These are phyloP conservation scores for Filobasidium wieringae DNA, from an alignment of 768 basidiomycete species.

Conservation along the genomic window DNA sequence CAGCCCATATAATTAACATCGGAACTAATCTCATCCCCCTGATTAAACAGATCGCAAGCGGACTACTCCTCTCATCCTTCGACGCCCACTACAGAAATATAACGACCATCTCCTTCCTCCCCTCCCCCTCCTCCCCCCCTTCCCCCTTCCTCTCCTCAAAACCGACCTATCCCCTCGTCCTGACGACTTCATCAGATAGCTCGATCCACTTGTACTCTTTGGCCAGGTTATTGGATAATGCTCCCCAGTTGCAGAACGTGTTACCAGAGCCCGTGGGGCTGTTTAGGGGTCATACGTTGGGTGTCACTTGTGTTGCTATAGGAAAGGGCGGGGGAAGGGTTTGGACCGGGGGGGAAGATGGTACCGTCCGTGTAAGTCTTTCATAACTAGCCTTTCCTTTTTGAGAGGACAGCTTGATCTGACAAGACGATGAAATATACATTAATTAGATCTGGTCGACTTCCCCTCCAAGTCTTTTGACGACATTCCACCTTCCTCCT, in stretches of 20 bases:
- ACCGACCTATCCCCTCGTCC: conserved; percentile 63
- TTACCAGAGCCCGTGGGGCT: conserved; percentile 64
- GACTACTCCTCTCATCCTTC: conserved; percentile 80
- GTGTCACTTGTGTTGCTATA: conserved; percentile 67
- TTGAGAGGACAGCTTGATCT: neutral
- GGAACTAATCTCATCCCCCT: neutral
- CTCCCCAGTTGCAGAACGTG: conserved; percentile 15
- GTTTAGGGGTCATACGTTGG: conserved; percentile 82
- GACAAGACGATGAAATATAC: conserved; percentile 14
- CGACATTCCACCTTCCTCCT: conserved; percentile 76
- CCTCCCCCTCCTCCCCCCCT: too few relatives aligned
- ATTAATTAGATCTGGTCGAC: conserved; percentile 26
- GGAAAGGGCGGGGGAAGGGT: conserved; percentile 64
- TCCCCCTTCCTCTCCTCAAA: too few relatives aligned
- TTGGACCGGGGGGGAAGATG: conserved; percentile 72
- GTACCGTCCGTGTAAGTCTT: conserved; percentile 69
- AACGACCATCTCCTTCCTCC: conserved; percentile 68
- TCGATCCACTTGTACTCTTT: conserved; percentile 79
- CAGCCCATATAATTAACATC: neutral
- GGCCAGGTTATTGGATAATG: conserved; percentile 40
- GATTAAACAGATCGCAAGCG: conserved; percentile 62
- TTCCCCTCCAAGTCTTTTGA: conserved; percentile 57
- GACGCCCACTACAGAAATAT: conserved; percentile 92
- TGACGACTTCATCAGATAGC: conserved; percentile 86
- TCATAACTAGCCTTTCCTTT: neutral